phyloP scores from a whole-genome alignment of 306 rosid species.

The Cucurbita moschata region DNA sequence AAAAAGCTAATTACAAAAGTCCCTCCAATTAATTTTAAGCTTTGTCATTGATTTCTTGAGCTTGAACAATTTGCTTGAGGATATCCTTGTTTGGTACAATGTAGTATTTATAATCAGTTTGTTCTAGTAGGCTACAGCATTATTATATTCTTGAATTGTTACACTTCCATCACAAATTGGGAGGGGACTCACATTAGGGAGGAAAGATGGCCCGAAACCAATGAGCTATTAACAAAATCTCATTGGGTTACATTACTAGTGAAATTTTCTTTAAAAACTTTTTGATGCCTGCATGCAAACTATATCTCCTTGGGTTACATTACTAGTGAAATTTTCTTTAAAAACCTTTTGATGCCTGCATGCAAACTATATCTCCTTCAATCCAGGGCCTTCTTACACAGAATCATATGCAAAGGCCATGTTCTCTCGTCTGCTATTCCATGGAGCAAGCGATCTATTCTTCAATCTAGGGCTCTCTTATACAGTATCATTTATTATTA shows the following conservation, averaged over 20 bases:
- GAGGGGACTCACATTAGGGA: background rate
- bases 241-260: background rate
- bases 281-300: background rate
- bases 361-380: background rate
- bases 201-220: background rate
- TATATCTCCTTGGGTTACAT: background rate
- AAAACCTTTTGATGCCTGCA: background rate
- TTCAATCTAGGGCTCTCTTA: background rate
- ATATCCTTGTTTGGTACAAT: background rate
- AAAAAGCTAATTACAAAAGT: background rate
- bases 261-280: background rate
- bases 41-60: background rate
- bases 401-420: background rate
- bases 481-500: background rate
- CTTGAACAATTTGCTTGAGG: background rate
- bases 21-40: background rate
- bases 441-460: background rate
- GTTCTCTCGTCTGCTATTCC: background rate
- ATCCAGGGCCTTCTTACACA: background rate
- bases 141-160: background rate
- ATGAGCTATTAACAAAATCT: background rate
- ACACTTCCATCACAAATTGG: background rate
- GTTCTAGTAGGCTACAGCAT: background rate
- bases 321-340: background rate
- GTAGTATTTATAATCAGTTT: background rate